phyloP scores from a whole-genome alignment of 495 filamentous ascomycete genomes.

The Amorphotheca resinae region DNA sequence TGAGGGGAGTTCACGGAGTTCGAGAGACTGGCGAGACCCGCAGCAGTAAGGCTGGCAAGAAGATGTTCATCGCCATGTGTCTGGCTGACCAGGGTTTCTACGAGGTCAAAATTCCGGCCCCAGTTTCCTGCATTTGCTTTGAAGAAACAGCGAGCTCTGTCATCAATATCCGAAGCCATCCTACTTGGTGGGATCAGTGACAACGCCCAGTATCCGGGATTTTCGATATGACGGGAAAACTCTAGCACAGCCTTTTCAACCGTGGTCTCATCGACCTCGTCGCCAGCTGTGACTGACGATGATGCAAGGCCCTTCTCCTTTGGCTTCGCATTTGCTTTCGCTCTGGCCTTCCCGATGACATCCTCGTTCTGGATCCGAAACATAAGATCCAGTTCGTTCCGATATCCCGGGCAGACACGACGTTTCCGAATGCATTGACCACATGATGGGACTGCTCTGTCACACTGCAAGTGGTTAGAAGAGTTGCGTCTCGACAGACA shows the following conservation, averaged over 20 bases:
- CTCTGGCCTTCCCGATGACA: conserved; percentile 47
- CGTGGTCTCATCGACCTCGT: neutral
- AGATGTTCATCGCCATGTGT: conserved; percentile 27
- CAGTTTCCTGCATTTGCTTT: conserved; percentile 27
- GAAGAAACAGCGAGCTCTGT: conserved; percentile 35
- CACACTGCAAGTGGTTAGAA: conserved; percentile 37
- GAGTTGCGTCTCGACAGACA: neutral
- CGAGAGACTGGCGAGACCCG: conserved; percentile 38
- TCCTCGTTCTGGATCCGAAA: conserved; percentile 62
- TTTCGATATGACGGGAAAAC: neutral
- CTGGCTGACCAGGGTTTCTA: conserved; percentile 18
- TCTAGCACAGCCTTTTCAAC: neutral
- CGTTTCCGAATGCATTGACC: conserved; percentile 51
- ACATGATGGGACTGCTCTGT: conserved; percentile 50
- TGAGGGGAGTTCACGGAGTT: conserved; percentile 26
- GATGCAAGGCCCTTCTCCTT: neutral
- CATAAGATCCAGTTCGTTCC: conserved; percentile 56
- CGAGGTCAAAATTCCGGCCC: conserved; percentile 22
- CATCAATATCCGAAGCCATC: conserved; percentile 18
- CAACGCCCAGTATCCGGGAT: neutral
- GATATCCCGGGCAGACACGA: conserved; percentile 56
- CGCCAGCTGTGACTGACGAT: neutral
- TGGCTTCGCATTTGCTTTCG: conserved; percentile 16
- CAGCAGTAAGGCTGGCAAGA: conserved; percentile 33
- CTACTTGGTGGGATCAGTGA: neutral